Percentiles rank a stretch among this genome's conserved stretches.
These are phyloP conservation scores for Trichosporon faecale DNA, from an alignment of 1,284 basidiomycete genomes.

Conservation along the genomic window DNA sequence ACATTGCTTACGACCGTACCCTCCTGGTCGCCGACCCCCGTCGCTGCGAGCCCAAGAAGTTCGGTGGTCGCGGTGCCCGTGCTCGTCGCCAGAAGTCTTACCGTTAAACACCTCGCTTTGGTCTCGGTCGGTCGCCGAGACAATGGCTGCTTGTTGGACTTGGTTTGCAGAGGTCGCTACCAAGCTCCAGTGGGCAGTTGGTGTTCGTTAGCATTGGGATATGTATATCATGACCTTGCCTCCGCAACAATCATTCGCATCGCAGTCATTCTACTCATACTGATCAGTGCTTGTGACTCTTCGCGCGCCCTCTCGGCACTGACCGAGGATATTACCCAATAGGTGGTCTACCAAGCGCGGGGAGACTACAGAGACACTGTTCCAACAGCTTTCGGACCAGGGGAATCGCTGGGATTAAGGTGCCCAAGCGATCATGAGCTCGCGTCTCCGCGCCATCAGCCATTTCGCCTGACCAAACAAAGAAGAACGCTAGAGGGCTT, in stretches of 20 bases:
- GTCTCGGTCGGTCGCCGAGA: constrained; percentile 5
- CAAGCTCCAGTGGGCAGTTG: constrained; percentile 19
- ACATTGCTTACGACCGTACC: constrained; percentile 91
- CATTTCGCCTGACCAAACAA: too few species aligned
- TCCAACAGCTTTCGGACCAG: too few species aligned
- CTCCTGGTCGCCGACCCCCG: constrained; percentile 97
- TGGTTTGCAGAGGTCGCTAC: constrained; percentile 24
- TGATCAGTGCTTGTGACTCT: too few species aligned
- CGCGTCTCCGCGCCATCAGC: too few species aligned
- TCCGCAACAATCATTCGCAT: not conserved
- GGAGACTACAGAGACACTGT: too few species aligned
- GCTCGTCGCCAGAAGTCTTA: constrained; percentile 96
- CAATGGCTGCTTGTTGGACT: constrained; percentile 5
- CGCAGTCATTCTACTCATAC: not conserved
- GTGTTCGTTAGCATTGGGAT: constrained; percentile 29
- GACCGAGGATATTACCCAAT: too few species aligned
- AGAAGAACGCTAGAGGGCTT: too few species aligned
- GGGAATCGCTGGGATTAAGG: too few species aligned
- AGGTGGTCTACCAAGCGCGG: too few species aligned
- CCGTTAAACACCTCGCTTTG: constrained; percentile 62
- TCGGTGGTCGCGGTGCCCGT: constrained; percentile 93
- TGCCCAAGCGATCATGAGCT: too few species aligned
- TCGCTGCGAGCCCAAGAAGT: constrained; percentile 99
- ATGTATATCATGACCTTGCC: constrained; percentile 31
- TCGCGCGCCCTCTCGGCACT: too few species aligned